phyloP scores from a whole-genome alignment of 176 grass and related monocot genomes.

The Dendrocalamus sinicus region DNA sequence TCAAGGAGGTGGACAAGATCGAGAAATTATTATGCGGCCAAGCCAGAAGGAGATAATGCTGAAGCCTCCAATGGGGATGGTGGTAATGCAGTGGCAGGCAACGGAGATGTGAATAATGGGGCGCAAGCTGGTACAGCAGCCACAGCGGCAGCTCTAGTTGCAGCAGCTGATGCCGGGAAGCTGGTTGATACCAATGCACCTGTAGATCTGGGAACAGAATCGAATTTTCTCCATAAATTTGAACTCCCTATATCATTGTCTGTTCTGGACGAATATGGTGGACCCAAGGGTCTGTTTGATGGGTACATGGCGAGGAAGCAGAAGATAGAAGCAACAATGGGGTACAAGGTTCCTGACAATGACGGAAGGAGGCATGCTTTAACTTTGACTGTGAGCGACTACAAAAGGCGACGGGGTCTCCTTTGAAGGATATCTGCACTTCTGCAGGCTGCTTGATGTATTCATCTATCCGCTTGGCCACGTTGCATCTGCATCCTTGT shows the following conservation, averaged over 20 bases:
- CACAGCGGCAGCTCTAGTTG: conserved; percentile 72
- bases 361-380: conserved; percentile 80
- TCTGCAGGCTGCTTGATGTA: neutral
- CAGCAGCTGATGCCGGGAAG: conserved; percentile 87
- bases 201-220: conserved; percentile 78
- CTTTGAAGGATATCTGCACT: conserved; percentile 49
- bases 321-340: conserved; percentile 73
- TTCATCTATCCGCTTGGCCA: conserved; percentile 5
- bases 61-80: conserved; percentile 44
- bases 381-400: conserved; percentile 72
- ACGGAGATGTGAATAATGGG: conserved; percentile 48
- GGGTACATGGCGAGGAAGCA: conserved; percentile 82
- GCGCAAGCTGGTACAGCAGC: conserved; percentile 54
- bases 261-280: conserved; percentile 69
- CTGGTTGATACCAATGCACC: conserved; percentile 85
- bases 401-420: conserved; percentile 71
- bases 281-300: conserved; percentile 66
- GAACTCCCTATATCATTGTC: conserved; percentile 82
- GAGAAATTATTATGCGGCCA: conserved; percentile 80
- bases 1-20: conserved; percentile 98
- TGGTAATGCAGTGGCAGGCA: neutral
- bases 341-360: conserved; percentile 70
- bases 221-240: conserved; percentile 75
- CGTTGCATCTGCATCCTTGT: neutral
- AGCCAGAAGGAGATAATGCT: conserved; percentile 56